Evolutionary conservation across 2,329 filamentous ascomycete species (phyloP), one percentile per base, ranked within the genome.

Genomic region (Fonsecaea multimorphosa): DNA sequence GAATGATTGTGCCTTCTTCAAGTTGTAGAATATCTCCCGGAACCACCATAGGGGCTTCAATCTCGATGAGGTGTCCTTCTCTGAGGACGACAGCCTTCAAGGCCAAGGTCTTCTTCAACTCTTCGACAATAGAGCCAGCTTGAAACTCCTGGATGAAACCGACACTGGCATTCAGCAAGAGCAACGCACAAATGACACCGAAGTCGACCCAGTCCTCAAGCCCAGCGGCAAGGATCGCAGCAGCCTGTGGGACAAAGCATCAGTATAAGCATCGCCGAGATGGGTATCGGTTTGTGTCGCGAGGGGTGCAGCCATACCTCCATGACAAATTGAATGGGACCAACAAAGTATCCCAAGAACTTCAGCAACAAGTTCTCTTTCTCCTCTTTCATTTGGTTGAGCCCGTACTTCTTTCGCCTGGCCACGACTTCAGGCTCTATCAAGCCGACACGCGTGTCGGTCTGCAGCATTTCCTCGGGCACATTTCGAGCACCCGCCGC

Each of bases 251-350:
- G 38, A 61, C 65, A 55, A 58, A 70, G 64, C 71, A 68, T 57
- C 57, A 64, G 55, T 59, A 59, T 56, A 70, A 69, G 58, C 62
- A 63, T 59, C 52, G 44, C 19, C 36, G 65, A 46, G 55, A 24
- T 59, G 29, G 19, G 38, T 51, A 61, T 49, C 27, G 53, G 53
- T 56, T 40, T 54, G 58, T 51, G 60, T 36, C 9, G 14, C 19
- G 24, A n/a, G n/a, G 57, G 52, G 36, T 8, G 64, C 7, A 61
- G 29, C 79, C 86, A 76, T 78, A 89, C 90, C 88, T 94, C 91
- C 92, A 96, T 96, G 77, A 96, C 92, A 79, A 94, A 94, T 78
- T 96, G 92, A 72, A 96, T 94, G 27, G 93, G 93, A 71, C 93
- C 93, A 63, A 95, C 83, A 78, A 96, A 96, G 82, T 91, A 95